Evolutionary conservation across 106 monocot species (phyloP).

Genomic region (Hemerocallis citrina): DNA sequence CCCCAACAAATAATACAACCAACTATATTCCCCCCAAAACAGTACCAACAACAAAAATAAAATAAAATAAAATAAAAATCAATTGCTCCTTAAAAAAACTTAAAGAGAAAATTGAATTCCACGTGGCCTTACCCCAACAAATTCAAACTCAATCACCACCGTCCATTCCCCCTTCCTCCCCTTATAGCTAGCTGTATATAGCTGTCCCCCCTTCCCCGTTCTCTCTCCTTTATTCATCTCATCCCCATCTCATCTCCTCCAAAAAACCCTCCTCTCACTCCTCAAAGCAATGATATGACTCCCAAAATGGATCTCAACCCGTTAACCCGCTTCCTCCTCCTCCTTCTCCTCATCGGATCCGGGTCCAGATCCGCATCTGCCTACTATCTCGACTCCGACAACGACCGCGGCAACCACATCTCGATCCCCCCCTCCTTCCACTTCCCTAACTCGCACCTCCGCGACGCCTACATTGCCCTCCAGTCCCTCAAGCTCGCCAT

Average conservation of each 20-base stretch:
- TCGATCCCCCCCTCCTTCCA: conserved; percentile 38
- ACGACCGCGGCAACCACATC: conserved; percentile 46
- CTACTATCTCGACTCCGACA: conserved; percentile 30
- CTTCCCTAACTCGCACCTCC: conserved; percentile 43
- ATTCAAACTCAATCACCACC: conserved; percentile 7
- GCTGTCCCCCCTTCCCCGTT: conserved; percentile 32
- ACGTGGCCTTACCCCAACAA: too few relatives aligned
- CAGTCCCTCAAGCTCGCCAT: conserved; percentile 80
- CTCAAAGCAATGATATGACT: neutral
- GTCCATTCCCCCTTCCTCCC: conserved; percentile 7
- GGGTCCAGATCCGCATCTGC: conserved; percentile 11
- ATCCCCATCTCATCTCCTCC: neutral
- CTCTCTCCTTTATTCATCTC: conserved; percentile 2
- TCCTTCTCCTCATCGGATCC: conserved; percentile 8
- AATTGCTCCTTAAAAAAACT: too few relatives aligned
- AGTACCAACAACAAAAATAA: too few relatives aligned
- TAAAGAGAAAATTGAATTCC: too few relatives aligned
- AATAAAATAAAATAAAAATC: too few relatives aligned
- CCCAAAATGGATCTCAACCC: neutral
- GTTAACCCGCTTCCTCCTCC: neutral
- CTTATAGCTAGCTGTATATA: conserved; percentile 65
- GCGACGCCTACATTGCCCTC: conserved; percentile 82
- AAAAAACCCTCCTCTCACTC: conserved; percentile 7
- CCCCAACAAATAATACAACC: too few relatives aligned
- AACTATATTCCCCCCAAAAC: too few relatives aligned